Evolutionary conservation across 495 filamentous ascomycete species (phyloP).

Genomic region (Hyaloscypha finlandica): DNA sequence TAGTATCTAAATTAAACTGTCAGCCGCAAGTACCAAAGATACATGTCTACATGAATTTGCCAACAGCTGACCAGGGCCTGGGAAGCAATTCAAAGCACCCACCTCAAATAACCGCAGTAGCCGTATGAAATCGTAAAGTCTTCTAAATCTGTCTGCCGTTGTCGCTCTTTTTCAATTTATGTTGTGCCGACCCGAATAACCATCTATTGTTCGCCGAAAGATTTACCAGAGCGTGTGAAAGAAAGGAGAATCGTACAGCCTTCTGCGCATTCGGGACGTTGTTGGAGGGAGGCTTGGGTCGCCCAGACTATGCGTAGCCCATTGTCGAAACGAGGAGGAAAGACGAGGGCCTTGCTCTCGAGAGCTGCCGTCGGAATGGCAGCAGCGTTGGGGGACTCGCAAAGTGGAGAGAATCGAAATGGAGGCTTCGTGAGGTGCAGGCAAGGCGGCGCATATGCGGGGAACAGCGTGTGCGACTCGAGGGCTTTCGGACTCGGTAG

Average conservation of each 20-base stretch:
- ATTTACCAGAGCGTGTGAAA: conserved; percentile 14
- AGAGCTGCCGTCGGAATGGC: conserved; percentile 5
- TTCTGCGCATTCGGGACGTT: conserved; percentile 15
- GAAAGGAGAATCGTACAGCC: conserved; percentile 19
- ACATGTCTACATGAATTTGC: neutral
- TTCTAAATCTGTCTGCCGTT: conserved; percentile 18
- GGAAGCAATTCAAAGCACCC: conserved; percentile 4
- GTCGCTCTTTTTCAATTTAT: conserved; percentile 9
- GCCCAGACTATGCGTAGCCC: conserved; percentile 30
- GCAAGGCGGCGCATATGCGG: conserved; percentile 3
- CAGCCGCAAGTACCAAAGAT: neutral
- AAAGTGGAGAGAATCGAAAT: conserved; percentile 1
- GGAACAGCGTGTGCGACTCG: conserved; percentile 13
- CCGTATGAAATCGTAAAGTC: conserved; percentile 21
- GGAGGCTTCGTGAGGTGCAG: neutral
- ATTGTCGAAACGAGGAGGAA: conserved; percentile 22
- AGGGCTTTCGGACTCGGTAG: neutral
- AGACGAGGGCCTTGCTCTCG: conserved; percentile 20
- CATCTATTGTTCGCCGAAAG: conserved; percentile 24
- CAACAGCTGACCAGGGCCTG: neutral
- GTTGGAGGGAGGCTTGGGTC: conserved; percentile 19
- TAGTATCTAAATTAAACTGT: conserved; percentile 12
- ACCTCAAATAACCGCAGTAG: conserved; percentile 23
- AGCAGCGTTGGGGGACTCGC: neutral
- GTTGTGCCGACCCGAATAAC: conserved; percentile 16